These are phyloP conservation scores for Bipolaris zeicola DNA, from an alignment of 2,329 filamentous ascomycete genomes.

Conservation along the genomic window DNA sequence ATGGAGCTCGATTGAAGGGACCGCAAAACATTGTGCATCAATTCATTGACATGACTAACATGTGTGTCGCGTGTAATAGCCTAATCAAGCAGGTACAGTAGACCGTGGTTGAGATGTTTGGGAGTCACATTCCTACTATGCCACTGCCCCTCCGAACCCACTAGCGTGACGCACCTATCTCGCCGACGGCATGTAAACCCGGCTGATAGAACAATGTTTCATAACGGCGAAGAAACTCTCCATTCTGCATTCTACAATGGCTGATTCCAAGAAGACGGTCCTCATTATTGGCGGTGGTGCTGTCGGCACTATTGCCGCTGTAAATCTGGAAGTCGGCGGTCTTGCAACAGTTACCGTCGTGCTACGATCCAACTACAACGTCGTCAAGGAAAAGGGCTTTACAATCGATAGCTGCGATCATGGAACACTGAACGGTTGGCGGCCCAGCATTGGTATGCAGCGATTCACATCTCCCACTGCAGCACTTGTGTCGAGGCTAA, in stretches of 20 bases:
- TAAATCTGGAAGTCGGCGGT: slow-evolving; percentile 59
- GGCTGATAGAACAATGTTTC: slow-evolving; percentile 10
- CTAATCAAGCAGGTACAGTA: slow-evolving; percentile 6
- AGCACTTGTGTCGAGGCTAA: neutral
- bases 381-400: slow-evolving; percentile 57
- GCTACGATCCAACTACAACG: slow-evolving; percentile 61
- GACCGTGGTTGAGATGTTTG: neutral
- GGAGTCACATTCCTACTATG: slow-evolving; percentile 12
- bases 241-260: slow-evolving; percentile 24
- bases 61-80: neutral
- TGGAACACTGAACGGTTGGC: slow-evolving; percentile 57
- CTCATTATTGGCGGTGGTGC: slow-evolving; percentile 62
- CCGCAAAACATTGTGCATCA: slow-evolving; percentile 16
- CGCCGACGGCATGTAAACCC: slow-evolving; percentile 5
- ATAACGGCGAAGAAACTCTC: neutral
- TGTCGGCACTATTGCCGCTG: slow-evolving; percentile 62
- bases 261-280: slow-evolving; percentile 46
- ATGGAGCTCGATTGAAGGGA: slow-evolving; percentile 48
- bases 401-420: slow-evolving; percentile 62
- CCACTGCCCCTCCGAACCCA: slow-evolving; percentile 34
- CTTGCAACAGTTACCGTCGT: slow-evolving; percentile 61
- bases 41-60: slow-evolving; percentile 1
- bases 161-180: slow-evolving; percentile 23
- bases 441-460: slow-evolving; percentile 51
- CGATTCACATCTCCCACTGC: neutral